Evolutionary conservation across 202 grass and related monocot species (phyloP).

Genomic region (Setaria italica): DNA sequence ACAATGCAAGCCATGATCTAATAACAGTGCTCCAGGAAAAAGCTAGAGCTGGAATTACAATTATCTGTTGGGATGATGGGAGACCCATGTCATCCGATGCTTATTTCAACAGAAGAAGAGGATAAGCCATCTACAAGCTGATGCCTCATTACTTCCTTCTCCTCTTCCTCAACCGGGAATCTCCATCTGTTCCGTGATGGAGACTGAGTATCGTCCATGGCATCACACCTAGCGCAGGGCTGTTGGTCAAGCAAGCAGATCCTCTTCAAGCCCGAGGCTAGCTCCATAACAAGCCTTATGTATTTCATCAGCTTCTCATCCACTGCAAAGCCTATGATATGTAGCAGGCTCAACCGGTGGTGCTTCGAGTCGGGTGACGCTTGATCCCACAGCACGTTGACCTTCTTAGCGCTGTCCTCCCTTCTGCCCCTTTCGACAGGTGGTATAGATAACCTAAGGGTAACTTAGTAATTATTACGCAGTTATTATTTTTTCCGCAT

Average conservation of each 20-base stretch:
- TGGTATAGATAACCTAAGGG: too few species aligned
- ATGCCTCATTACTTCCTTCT: slow-evolving; percentile 15
- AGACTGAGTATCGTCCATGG: slow-evolving; percentile 7
- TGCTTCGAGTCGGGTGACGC: slow-evolving; percentile 11
- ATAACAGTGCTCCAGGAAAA: background rate
- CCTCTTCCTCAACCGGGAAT: background rate
- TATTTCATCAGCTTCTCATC: slow-evolving; percentile 34
- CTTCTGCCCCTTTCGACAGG: background rate
- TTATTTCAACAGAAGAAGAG: slow-evolving; percentile 32
- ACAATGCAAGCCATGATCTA: background rate
- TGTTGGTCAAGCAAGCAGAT: background rate
- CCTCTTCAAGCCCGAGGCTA: background rate
- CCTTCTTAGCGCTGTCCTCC: background rate
- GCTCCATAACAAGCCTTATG: slow-evolving; percentile 21
- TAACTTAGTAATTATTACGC: too few species aligned
- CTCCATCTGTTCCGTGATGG: background rate
- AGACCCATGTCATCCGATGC: slow-evolving; percentile 10
- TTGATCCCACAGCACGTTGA: slow-evolving; percentile 11
- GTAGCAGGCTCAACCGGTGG: background rate
- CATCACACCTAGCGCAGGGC: background rate
- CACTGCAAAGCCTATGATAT: background rate
- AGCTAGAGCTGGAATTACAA: background rate
- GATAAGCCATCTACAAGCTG: slow-evolving; percentile 3
- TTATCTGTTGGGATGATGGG: background rate
- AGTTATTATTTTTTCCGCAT: too few species aligned